These are phyloP conservation scores for Malassezia nana DNA, from an alignment of 1,284 basidiomycete species.

Conservation along the genomic window DNA sequence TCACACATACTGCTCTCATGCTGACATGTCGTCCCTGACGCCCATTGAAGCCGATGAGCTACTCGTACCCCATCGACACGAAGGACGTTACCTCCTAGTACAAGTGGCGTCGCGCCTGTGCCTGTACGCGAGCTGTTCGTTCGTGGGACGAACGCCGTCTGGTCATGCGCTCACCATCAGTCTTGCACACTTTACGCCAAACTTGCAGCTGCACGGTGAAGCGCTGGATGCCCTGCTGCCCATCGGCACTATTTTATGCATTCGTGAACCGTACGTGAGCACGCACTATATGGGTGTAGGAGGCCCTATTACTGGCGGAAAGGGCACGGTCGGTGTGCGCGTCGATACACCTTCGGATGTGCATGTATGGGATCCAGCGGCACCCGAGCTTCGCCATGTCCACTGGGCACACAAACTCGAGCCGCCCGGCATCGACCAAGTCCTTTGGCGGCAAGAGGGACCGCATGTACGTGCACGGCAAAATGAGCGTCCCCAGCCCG, in stretches of 20 bases:
- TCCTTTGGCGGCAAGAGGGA: conserved; percentile 26
- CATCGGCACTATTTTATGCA: conserved; percentile 32
- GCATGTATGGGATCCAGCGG: conserved; percentile 22
- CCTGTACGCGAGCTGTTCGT: conserved; percentile 34
- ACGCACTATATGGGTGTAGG: conserved; percentile 33
- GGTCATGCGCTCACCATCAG: conserved; percentile 32
- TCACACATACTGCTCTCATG: conserved; percentile 26
- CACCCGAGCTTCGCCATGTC: conserved; percentile 10
- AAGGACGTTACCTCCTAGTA: conserved; percentile 30
- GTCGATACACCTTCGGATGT: conserved; percentile 45
- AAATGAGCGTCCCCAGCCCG: not conserved
- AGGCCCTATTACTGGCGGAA: conserved; percentile 31
- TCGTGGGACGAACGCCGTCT: conserved; percentile 27
- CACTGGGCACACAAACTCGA: conserved; percentile 19
- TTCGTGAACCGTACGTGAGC: conserved; percentile 41
- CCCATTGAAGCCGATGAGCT: conserved; percentile 26
- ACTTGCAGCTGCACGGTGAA: conserved; percentile 23
- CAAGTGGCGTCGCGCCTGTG: conserved; percentile 31
- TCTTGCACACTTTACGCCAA: conserved; percentile 38
- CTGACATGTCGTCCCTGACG: conserved; percentile 21
- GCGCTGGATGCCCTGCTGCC: conserved; percentile 29
- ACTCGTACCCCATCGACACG: conserved; percentile 23
- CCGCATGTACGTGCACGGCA: conserved; percentile 19
- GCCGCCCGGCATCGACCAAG: not conserved
- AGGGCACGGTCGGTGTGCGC: conserved; percentile 31